These are phyloP conservation scores for Salix exigua DNA, from an alignment of 345 rosid species.

Conservation along the genomic window DNA sequence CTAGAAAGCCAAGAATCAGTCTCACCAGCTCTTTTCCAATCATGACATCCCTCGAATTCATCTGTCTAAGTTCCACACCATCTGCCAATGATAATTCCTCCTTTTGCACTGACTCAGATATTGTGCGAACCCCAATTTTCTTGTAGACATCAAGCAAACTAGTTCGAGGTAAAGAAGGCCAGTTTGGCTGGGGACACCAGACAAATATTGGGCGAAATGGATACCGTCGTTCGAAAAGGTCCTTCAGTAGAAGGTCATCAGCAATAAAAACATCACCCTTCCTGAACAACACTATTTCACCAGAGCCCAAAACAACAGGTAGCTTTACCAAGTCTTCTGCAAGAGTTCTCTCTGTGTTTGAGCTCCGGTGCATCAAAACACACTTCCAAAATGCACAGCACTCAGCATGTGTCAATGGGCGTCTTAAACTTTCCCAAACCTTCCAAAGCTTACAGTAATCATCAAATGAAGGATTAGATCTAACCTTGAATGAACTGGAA, in stretches of 20 bases:
- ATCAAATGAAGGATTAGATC: conserved; percentile 38
- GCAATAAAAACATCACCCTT: conserved; percentile 55
- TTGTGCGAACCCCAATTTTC: conserved; percentile 52
- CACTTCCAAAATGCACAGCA: conserved; percentile 70
- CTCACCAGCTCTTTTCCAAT: conserved; percentile 43
- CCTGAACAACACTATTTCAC: conserved; percentile 32
- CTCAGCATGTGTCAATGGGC: conserved; percentile 32
- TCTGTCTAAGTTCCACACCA: conserved; percentile 19
- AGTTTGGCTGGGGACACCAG: conserved; percentile 65
- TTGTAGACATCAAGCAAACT: conserved; percentile 43
- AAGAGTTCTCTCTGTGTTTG: conserved; percentile 18
- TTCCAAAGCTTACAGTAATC: conserved; percentile 67
- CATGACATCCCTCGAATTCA: conserved; percentile 16
- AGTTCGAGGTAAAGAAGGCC: conserved; percentile 34
- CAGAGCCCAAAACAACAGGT: conserved; percentile 40
- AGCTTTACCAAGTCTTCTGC: conserved; percentile 39
- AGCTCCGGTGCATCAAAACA: conserved; percentile 20
- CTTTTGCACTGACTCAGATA: conserved; percentile 48
- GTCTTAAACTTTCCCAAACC: conserved; percentile 47
- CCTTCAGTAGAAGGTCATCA: conserved; percentile 63
- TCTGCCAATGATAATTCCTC: conserved; percentile 28
- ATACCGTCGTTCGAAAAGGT: conserved; percentile 26
- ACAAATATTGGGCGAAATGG: conserved; percentile 45
- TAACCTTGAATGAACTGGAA: conserved; percentile 36
- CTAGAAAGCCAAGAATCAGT: conserved; percentile 58